Evolutionary conservation across 306 rosid species (phyloP).

Genomic region (Trifolium dubium): DNA sequence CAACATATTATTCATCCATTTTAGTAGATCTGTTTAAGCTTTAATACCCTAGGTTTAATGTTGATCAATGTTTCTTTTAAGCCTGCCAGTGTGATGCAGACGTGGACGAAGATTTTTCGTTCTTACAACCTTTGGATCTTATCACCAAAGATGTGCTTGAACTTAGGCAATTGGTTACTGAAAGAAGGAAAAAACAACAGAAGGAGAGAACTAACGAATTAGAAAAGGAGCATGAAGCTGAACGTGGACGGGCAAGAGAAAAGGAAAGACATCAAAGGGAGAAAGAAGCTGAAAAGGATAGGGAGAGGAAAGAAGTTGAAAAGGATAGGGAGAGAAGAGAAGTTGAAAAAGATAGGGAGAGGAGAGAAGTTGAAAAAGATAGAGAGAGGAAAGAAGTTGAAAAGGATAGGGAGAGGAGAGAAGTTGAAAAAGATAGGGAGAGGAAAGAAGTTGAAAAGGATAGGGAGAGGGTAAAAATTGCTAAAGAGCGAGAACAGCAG

Average conservation of each 20-base stretch:
- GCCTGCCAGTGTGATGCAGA: conserved; percentile 93
- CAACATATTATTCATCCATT: conserved; percentile 43
- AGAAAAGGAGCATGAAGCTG: conserved; percentile 74
- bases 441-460: conserved; percentile 4
- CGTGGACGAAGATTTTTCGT: conserved; percentile 92
- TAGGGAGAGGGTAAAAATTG: conserved; percentile 58
- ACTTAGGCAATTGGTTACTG: conserved; percentile 76
- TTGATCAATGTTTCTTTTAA: conserved; percentile 70
- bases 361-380: neutral
- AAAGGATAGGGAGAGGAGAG: conserved; percentile 74
- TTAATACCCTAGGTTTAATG: conserved; percentile 49
- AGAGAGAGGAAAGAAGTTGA: conserved; percentile 56
- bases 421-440: conserved; percentile 63
- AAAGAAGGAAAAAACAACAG: conserved; percentile 62
- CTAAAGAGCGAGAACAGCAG: conserved; percentile 62
- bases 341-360: conserved; percentile 65
- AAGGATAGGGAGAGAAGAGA: conserved; percentile 65
- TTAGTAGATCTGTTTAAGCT: conserved; percentile 32
- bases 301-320: conserved; percentile 64
- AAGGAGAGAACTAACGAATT: conserved; percentile 69
- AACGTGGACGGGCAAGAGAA: conserved; percentile 66
- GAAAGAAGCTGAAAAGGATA: conserved; percentile 65
- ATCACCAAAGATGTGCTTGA: conserved; percentile 87
- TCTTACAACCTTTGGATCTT: conserved; percentile 87
- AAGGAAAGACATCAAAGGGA: conserved; percentile 75